Evolutionary conservation across 345 rosid genomes (phyloP).

Genomic region (Brassica cretica): DNA sequence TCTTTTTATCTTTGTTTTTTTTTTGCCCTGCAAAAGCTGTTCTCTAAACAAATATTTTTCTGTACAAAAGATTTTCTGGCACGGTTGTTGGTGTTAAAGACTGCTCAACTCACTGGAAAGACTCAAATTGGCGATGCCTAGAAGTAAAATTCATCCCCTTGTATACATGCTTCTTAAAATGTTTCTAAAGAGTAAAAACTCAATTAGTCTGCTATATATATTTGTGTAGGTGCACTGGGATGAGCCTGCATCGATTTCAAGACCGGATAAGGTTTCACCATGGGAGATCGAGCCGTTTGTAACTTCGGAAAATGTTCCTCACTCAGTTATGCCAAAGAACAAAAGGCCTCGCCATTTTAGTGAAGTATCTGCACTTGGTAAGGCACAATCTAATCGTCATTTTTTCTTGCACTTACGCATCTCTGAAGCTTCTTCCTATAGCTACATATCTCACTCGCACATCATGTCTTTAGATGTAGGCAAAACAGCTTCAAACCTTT

Average conservation of each 20-base stretch:
- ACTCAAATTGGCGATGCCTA: constrained; percentile 82
- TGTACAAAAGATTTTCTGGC: constrained; percentile 71
- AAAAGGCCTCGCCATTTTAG: constrained; percentile 69
- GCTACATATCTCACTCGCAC: constrained; percentile 26
- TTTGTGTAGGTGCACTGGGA: constrained; percentile 87
- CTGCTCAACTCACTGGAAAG: constrained; percentile 73
- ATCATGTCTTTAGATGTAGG: constrained; percentile 45
- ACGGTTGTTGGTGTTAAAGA: constrained; percentile 83
- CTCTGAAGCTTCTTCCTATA: constrained; percentile 3
- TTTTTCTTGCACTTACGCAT: background rate
- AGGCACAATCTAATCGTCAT: constrained; percentile 17
- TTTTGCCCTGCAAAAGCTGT: background rate
- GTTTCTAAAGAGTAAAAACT: background rate
- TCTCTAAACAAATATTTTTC: constrained; percentile 12
- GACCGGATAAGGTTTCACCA: constrained; percentile 89
- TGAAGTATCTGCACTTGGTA: constrained; percentile 56
- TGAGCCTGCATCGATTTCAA: constrained; percentile 74
- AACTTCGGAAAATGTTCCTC: constrained; percentile 53
- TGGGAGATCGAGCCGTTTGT: constrained; percentile 89
- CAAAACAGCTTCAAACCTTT: constrained; percentile 53
- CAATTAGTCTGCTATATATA: background rate
- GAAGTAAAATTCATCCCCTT: constrained; percentile 48
- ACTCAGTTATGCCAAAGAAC: constrained; percentile 49
- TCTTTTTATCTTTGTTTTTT: background rate
- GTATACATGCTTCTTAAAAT: constrained; percentile 18